A percentile compares a stretch with the other conserved stretches of the same genome.
Evolutionary conservation across 2,329 filamentous ascomycete species (phyloP).

Genomic region (Mariannaea sp.): DNA sequence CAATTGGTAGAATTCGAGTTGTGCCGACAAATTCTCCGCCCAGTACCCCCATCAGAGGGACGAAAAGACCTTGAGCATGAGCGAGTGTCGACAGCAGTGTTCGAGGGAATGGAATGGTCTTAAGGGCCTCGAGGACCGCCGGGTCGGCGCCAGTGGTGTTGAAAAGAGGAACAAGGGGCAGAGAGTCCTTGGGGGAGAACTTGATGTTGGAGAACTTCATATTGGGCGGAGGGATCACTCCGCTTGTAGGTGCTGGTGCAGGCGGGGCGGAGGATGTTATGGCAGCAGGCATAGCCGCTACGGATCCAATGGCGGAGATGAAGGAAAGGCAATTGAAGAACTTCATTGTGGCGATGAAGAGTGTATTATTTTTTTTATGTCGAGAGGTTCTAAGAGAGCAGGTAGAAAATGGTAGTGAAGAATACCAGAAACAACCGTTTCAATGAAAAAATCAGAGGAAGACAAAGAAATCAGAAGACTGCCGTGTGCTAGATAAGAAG

Average conservation of each 20-base stretch:
- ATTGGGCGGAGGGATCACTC: neutral
- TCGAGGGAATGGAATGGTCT: neutral
- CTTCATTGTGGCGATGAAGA: neutral
- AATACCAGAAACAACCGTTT: neutral
- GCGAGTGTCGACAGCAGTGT: neutral
- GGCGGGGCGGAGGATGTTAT: neutral
- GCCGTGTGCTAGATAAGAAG: no score
- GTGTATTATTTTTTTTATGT: no score
- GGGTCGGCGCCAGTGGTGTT: neutral
- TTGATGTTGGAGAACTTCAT: neutral
- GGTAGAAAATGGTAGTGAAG: no score
- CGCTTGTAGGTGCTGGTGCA: neutral
- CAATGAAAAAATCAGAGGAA: neutral
- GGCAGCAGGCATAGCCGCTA: neutral
- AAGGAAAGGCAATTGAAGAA: neutral
- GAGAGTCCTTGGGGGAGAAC: neutral
- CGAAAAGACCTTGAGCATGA: neutral
- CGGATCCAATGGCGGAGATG: neutral
- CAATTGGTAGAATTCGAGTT: neutral
- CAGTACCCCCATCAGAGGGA: neutral
- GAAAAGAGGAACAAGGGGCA: neutral
- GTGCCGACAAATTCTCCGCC: neutral
- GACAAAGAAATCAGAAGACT: no score
- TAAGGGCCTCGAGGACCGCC: neutral
- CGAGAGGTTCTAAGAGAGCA: no score